A percentile compares a stretch with the other conserved stretches of the same genome.
Evolutionary conservation across 176 grass and related monocot species (phyloP).

Genomic region (Luzula sylvatica): DNA sequence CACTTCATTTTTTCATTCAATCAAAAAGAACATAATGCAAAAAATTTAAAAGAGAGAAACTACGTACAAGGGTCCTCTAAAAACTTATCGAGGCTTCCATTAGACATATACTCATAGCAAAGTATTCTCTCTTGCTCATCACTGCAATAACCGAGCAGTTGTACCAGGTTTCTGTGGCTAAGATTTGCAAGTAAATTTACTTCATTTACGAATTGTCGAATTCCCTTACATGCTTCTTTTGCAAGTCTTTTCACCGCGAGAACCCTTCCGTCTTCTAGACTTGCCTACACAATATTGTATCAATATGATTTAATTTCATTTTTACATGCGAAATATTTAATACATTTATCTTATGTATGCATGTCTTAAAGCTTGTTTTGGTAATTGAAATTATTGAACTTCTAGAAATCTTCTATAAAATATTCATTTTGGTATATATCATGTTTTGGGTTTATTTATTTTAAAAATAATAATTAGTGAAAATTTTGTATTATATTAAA

Average conservation of each 20-base stretch:
- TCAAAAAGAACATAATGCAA: not conserved
- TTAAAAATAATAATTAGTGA: too few relatives aligned
- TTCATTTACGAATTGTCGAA: constrained; percentile 5
- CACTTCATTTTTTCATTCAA: not conserved
- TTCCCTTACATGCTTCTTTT: constrained; percentile 1
- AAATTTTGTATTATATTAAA: too few relatives aligned
- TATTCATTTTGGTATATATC: too few relatives aligned
- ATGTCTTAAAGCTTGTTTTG: too few relatives aligned
- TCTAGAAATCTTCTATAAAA: too few relatives aligned
- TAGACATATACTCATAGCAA: constrained; percentile 20
- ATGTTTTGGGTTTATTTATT: too few relatives aligned
- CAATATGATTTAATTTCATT: too few relatives aligned
- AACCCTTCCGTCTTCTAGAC: not conserved
- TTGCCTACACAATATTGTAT: not conserved
- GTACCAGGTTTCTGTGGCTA: constrained; percentile 8
- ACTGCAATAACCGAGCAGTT: constrained; percentile 12
- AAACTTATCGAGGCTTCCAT: constrained; percentile 18
- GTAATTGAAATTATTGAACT: too few relatives aligned
- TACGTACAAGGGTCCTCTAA: not conserved
- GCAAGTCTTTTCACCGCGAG: constrained; percentile 13
- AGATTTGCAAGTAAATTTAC: constrained; percentile 2
- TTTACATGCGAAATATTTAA: too few relatives aligned
- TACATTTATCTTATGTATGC: too few relatives aligned
- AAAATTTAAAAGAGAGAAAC: constrained; percentile 2
- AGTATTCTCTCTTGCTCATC: not conserved